Evolutionary conservation across 495 filamentous ascomycete species (phyloP).

Genomic region (Aspergillus carlsbadensis): DNA sequence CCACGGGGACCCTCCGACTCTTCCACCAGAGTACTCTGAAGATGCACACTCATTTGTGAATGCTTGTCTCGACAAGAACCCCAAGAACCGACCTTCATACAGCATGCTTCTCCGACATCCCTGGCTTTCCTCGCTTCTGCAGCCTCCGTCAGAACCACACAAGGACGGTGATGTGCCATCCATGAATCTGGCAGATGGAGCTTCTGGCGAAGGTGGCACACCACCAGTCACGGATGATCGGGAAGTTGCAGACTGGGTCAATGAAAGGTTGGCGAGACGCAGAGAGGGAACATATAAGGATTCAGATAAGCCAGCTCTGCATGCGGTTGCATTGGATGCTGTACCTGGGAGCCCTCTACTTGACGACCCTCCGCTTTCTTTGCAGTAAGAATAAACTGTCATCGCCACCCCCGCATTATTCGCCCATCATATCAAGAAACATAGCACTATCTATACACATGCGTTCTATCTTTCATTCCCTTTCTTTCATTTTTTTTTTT

Average conservation of each 20-base stretch:
- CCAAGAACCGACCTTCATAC: conserved; percentile 86
- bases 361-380: conserved; percentile 23
- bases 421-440: conserved; percentile 10
- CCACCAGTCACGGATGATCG: conserved; percentile 57
- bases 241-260: conserved; percentile 86
- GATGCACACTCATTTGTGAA: conserved; percentile 83
- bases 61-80: conserved; percentile 89
- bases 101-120: conserved; percentile 82
- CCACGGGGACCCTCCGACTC: conserved; percentile 85
- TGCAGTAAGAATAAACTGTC: conserved; percentile 3
- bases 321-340: conserved; percentile 71
- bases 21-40: conserved; percentile 79
- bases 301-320: conserved; percentile 66
- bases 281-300: conserved; percentile 47
- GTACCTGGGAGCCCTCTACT: conserved; percentile 42
- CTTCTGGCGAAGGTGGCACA: conserved; percentile 34
- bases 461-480: not conserved
- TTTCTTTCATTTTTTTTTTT: not conserved
- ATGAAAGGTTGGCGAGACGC: conserved; percentile 63
- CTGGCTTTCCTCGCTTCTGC: conserved; percentile 78
- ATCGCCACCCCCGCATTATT: not conserved
- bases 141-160: conserved; percentile 71
- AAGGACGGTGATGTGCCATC: conserved; percentile 64
- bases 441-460: conserved; percentile 4
- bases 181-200: conserved; percentile 38